Evolutionary conservation across 306 rosid species (phyloP).

Genomic region (Castanospermum australe): DNA sequence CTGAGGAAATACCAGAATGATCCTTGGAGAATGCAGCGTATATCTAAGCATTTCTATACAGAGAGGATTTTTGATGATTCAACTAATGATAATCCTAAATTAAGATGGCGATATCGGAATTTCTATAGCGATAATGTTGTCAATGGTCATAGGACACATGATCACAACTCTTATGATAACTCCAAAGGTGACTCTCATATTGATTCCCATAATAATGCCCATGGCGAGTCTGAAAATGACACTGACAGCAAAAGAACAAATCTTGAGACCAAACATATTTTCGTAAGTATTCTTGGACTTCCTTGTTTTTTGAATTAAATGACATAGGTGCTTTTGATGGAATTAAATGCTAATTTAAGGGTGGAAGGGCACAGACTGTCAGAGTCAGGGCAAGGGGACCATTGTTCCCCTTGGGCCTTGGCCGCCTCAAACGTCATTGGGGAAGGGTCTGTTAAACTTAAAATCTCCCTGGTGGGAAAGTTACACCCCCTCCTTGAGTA

Average conservation of each 20-base stretch:
- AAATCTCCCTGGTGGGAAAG: not conserved
- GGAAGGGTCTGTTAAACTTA: not conserved
- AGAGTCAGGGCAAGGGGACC: not conserved
- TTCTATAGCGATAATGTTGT: constrained; percentile 52
- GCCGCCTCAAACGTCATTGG: not conserved
- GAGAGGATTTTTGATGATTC: constrained; percentile 81
- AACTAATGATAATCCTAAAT: constrained; percentile 50
- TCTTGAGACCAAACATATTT: constrained; percentile 38
- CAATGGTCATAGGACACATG: constrained; percentile 39
- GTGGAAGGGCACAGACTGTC: not conserved
- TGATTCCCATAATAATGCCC: constrained; percentile 35
- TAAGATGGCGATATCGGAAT: constrained; percentile 82
- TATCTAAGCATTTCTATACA: constrained; percentile 67
- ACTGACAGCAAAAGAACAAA: constrained; percentile 30
- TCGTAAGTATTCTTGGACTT: constrained; percentile 46
- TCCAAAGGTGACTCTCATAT: constrained; percentile 29
- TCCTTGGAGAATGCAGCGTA: constrained; percentile 46
- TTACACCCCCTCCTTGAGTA: not conserved
- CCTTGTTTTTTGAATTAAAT: not conserved
- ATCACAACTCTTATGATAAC: constrained; percentile 35
- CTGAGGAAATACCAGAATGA: constrained; percentile 48
- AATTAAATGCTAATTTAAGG: constrained; percentile 25
- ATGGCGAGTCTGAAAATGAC: constrained; percentile 30
- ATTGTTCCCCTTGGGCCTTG: not conserved
- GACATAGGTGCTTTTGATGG: not conserved